A percentile compares a stretch with the other conserved stretches of the same genome.
Conservation (phyloP, 1,139 yeast genomes). For the Magnusiomyces suaveolens region DNA sequence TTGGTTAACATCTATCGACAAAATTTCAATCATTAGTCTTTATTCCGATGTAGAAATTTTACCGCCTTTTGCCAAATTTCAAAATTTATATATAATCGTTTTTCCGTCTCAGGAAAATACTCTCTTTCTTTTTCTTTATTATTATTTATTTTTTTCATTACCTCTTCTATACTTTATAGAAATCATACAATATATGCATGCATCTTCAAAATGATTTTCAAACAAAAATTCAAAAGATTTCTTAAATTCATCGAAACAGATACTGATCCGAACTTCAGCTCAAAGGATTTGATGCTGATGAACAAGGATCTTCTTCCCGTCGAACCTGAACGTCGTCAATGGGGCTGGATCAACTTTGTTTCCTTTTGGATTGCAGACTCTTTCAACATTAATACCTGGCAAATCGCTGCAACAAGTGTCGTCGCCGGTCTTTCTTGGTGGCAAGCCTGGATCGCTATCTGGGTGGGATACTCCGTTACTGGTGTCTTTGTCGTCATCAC, state of each 20-base stretch:
- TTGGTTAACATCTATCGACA: no score
- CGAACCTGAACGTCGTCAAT: conserved; percentile 49
- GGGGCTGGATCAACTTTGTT: conserved; percentile 75
- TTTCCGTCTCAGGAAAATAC: no score
- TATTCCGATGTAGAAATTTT: no score
- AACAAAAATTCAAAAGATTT: conserved; percentile 5
- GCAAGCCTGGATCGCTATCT: conserved; percentile 80
- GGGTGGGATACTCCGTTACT: conserved; percentile 39
- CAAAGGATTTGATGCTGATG: conserved; percentile 35
- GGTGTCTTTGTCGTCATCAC: conserved; percentile 28
- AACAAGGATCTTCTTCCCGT: conserved; percentile 74
- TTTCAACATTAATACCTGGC: conserved; percentile 83
- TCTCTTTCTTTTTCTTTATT: not conserved
- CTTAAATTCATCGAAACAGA: conserved; percentile 16
- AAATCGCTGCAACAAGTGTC: conserved; percentile 79
- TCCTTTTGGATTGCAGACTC: conserved; percentile 83
- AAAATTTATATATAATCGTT: no score
- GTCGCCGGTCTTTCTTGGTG: conserved; percentile 72
- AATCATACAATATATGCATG: no score
- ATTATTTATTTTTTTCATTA: not conserved
- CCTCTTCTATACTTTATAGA: not conserved
- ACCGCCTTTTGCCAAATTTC: no score
- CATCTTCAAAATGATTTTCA: conserved; percentile 6
- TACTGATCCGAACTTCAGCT: conserved; percentile 20
- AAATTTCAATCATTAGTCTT: no score